phyloP scores from a whole-genome alignment of 139 green algal species.

The Chlorella sp. region DNA sequence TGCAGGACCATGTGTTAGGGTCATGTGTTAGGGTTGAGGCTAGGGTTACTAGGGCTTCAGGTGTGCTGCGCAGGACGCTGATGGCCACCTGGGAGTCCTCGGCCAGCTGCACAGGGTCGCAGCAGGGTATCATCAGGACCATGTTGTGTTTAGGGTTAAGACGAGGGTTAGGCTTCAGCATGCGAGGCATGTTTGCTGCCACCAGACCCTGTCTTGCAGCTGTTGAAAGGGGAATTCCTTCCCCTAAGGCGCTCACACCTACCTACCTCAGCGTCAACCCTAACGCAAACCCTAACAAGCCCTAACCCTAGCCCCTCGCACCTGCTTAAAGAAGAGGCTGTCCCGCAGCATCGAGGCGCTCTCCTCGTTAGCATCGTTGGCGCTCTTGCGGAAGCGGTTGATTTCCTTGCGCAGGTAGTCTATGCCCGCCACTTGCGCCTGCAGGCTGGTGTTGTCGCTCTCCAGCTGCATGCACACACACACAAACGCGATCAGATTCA shows the following conservation, averaged over 20 bases:
- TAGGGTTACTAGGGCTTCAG: too few relatives aligned
- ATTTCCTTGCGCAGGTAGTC: constrained; percentile 16
- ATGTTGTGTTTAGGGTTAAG: too few relatives aligned
- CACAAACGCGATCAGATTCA: not conserved
- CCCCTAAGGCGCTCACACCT: not conserved
- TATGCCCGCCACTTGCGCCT: constrained; percentile 12
- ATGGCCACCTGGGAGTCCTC: not conserved
- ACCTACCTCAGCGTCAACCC: not conserved
- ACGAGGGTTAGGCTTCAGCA: too few relatives aligned
- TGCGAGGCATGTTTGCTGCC: too few relatives aligned
- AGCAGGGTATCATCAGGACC: too few relatives aligned
- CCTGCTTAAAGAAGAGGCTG: constrained; percentile 1
- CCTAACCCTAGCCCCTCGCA: not conserved
- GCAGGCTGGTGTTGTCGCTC: not conserved
- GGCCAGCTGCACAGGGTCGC: not conserved
- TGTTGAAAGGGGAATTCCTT: not conserved
- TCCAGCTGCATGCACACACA: not conserved
- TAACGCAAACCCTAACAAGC: not conserved
- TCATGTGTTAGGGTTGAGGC: too few relatives aligned
- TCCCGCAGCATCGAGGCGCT: not conserved
- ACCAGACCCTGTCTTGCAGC: too few relatives aligned
- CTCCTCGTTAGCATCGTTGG: constrained; percentile 3
- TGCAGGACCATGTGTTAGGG: too few relatives aligned
- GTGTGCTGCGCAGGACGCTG: not conserved
- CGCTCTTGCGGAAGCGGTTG: constrained; percentile 17